Evolutionary conservation across 805 yeast genomes (phyloP), one percentile per base, ranked within the genome.

Genomic region (Yarrowia sp.): DNA sequence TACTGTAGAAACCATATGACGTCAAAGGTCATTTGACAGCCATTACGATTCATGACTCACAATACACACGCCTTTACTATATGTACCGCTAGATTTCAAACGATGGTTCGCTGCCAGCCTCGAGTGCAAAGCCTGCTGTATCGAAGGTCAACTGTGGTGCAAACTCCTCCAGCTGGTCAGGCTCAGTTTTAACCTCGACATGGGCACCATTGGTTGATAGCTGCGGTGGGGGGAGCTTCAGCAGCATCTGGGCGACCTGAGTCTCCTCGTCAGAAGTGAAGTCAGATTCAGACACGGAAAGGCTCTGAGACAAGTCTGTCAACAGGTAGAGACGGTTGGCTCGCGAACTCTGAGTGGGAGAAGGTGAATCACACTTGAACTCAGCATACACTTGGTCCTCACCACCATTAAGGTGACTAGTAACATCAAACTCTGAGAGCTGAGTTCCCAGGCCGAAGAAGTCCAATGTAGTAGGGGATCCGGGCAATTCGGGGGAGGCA

Each of bases 141-240:
- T 54, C 61, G 12, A 54, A 54, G 6, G 61, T 54, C 33, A 54
- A 17, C 48, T 36, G 48, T 19, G 61, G 61, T 21, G 48, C 19
- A 54, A 54, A 54, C 61, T 54, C 61, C 48, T 54, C 32, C 8
- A 54, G 61, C 33, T 19, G 17, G 26, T 54, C 61, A 12, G 46
- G 48, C 28, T 54, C 61, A 7, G 16, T 5, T 21, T 54, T 54
- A 33, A 54, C 48, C 61, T 54, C 61, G n/a, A 22, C 40, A 12
- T 16, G 32, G 2, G 7, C 17, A 4, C 6, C 59, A 11, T 35
- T 36, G 14, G 61, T 11, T 5, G 48, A 24, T 6, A 54, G 46
- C 35, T 54, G n/a, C 3, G 46, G 61, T 12, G 61, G 61, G 8
- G 61, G 46, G 26, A 36, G 24, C 16, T 26, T 54, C 35, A 54